Evolutionary conservation across 2,329 filamentous ascomycete species (phyloP).

Genomic region (Trichophyton rubrum): DNA sequence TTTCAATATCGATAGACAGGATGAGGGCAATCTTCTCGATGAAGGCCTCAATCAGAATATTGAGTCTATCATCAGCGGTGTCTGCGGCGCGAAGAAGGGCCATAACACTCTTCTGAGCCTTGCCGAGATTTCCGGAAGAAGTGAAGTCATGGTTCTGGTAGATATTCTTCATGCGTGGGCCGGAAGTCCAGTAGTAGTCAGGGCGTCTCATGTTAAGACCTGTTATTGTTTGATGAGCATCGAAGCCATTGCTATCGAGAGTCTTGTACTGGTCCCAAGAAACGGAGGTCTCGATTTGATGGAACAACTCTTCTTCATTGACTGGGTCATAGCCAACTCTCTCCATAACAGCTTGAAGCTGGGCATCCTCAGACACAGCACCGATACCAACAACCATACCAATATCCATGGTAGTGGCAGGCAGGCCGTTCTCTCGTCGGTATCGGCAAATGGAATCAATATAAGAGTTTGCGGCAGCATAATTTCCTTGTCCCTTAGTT

Average conservation of each 20-base stretch:
- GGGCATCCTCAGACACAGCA: slow-evolving; percentile 13
- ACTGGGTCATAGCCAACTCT: slow-evolving; percentile 16
- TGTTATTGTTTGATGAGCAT: slow-evolving; percentile 16
- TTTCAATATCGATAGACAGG: slow-evolving; percentile 8
- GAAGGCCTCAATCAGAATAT: slow-evolving; percentile 12
- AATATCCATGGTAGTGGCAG: slow-evolving; percentile 11
- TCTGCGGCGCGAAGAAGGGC: slow-evolving; percentile 9
- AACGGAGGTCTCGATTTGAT: slow-evolving; percentile 16
- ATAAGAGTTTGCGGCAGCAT: slow-evolving; percentile 16
- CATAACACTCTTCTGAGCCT: slow-evolving; percentile 10
- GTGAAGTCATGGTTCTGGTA: slow-evolving; percentile 15
- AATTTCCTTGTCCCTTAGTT: slow-evolving; percentile 24
- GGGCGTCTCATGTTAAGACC: slow-evolving; percentile 15
- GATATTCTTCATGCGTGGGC: slow-evolving; percentile 15
- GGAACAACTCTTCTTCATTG: slow-evolving; percentile 15
- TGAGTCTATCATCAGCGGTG: slow-evolving; percentile 7
- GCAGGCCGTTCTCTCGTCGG: slow-evolving; percentile 18
- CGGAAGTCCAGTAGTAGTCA: slow-evolving; percentile 15
- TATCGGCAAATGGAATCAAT: slow-evolving; percentile 15
- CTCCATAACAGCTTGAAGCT: slow-evolving; percentile 15
- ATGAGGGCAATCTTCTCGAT: slow-evolving; percentile 11
- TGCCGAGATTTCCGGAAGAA: slow-evolving; percentile 6
- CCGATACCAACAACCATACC: slow-evolving; percentile 12
- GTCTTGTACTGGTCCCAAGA: slow-evolving; percentile 8
- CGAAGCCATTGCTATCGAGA: slow-evolving; percentile 7